These are phyloP conservation scores for Helotiales sp. DNA, from an alignment of 2,329 filamentous ascomycete species.

Conservation along the genomic window DNA sequence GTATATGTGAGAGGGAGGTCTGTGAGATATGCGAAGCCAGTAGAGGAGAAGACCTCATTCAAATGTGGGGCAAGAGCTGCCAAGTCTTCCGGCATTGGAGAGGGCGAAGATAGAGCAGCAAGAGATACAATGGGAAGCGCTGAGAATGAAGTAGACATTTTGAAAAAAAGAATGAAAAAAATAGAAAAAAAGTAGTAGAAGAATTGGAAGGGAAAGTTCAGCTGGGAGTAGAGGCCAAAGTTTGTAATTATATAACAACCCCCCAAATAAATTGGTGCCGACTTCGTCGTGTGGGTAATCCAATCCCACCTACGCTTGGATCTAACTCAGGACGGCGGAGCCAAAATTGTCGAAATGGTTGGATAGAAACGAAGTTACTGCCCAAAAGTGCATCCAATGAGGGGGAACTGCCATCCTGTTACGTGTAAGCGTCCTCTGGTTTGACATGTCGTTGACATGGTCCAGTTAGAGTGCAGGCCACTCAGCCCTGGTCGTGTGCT, in stretches of 20 bases:
- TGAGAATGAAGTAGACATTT: slow-evolving; percentile 42
- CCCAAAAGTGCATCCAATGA: background rate
- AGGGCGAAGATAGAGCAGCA: slow-evolving; percentile 40
- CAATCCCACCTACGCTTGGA: background rate
- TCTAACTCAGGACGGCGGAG: background rate
- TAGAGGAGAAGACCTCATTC: slow-evolving; percentile 50
- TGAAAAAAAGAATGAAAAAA: background rate
- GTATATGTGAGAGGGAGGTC: slow-evolving; percentile 49
- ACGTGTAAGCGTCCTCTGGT: slow-evolving; percentile 12
- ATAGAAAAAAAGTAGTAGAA: background rate
- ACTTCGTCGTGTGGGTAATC: background rate
- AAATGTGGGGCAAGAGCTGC: slow-evolving; percentile 45
- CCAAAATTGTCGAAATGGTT: background rate
- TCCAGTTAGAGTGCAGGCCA: slow-evolving; percentile 1
- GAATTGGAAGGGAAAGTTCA: too few species aligned
- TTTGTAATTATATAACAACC: background rate
- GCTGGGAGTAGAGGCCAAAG: background rate
- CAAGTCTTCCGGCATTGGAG: slow-evolving; percentile 39
- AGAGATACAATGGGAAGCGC: slow-evolving; percentile 51
- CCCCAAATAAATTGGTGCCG: background rate
- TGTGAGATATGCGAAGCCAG: slow-evolving; percentile 53
- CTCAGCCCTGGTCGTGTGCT: slow-evolving; percentile 13
- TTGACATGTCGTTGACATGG: slow-evolving; percentile 3
- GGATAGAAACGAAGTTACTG: background rate
- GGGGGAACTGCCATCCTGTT: slow-evolving; percentile 4